These are phyloP conservation scores for Biancaea sappan DNA, from an alignment of 306 rosid genomes.

Conservation along the genomic window DNA sequence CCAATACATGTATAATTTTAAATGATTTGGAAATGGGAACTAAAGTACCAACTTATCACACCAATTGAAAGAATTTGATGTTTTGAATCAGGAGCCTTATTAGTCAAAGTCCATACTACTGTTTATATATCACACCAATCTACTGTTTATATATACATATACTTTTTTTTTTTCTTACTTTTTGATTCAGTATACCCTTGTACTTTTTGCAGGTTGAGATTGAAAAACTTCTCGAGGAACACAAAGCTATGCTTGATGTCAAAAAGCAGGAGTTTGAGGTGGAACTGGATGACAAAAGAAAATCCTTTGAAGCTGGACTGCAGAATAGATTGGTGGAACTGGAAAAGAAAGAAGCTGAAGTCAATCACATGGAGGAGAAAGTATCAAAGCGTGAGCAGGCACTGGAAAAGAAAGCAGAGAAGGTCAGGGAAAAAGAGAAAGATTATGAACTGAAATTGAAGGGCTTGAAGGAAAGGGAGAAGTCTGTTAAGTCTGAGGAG, in stretches of 20 bases:
- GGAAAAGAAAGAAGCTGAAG: conserved; percentile 86
- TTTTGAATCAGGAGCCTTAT: not conserved
- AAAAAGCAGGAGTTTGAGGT: conserved; percentile 79
- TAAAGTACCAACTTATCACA: not conserved
- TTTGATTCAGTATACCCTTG: conserved; percentile 19
- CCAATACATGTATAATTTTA: not conserved
- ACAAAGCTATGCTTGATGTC: conserved; percentile 59
- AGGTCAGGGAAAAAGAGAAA: conserved; percentile 89
- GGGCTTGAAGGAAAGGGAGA: conserved; percentile 77
- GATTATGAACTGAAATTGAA: conserved; percentile 74
- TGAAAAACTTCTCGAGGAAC: conserved; percentile 85
- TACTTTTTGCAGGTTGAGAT: conserved; percentile 65
- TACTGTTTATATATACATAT: not conserved
- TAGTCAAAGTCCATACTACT: not conserved
- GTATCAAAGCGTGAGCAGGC: conserved; percentile 82
- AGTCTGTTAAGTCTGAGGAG: conserved; percentile 66
- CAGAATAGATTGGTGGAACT: conserved; percentile 63
- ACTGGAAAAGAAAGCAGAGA: conserved; percentile 79
- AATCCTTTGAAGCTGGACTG: conserved; percentile 72
- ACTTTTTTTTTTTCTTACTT: conserved; percentile 1
- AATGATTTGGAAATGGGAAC: conserved; percentile 3
- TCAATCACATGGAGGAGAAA: conserved; percentile 85
- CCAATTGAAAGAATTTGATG: not conserved
- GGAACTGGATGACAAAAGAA: conserved; percentile 78
- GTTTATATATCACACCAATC: not conserved